Conservation (phyloP, 129 eudicot genomes). For the Pulicaria dysenterica region DNA sequence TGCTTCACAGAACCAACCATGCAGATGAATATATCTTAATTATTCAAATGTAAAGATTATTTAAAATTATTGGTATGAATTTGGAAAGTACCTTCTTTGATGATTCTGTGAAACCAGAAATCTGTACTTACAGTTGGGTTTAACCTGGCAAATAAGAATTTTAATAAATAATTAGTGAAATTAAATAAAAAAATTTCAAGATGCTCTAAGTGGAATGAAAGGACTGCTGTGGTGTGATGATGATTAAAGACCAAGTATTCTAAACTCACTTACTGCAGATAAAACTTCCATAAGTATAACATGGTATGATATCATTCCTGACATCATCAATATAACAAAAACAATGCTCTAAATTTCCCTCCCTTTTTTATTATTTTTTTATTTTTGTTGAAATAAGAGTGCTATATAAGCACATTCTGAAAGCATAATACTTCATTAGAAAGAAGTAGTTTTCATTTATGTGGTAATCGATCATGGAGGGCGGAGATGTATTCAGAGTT, state of each 20-base stretch:
- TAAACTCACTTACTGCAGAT: conserved; percentile 35
- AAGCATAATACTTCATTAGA: conserved; percentile 22
- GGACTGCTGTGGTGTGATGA: conserved; percentile 33
- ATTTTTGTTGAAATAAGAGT: background rate
- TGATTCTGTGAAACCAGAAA: conserved; percentile 29
- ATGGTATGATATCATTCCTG: conserved; percentile 42
- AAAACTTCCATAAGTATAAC: conserved; percentile 36
- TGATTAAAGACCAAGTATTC: conserved; percentile 38
- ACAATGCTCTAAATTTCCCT: conserved; percentile 23
- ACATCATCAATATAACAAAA: conserved; percentile 38
- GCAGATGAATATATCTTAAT: conserved; percentile 23
- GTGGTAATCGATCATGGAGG: conserved; percentile 43
- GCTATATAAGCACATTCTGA: conserved; percentile 35
- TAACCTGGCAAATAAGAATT: conserved; percentile 24
- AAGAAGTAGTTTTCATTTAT: conserved; percentile 7
- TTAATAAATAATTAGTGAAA: conserved; percentile 15
- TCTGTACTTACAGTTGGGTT: conserved; percentile 38
- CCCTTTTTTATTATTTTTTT: background rate
- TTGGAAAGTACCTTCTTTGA: conserved; percentile 27
- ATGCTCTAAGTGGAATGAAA: conserved; percentile 34
- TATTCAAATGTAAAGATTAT: conserved; percentile 33
- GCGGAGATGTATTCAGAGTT: conserved; percentile 56
- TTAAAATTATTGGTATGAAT: conserved; percentile 20
- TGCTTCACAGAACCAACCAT: conserved; percentile 32
- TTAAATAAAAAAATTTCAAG: conserved; percentile 24